phyloP scores from a whole-genome alignment of 2,329 filamentous ascomycete genomes.

The Pseudogymnoascus sp. region DNA sequence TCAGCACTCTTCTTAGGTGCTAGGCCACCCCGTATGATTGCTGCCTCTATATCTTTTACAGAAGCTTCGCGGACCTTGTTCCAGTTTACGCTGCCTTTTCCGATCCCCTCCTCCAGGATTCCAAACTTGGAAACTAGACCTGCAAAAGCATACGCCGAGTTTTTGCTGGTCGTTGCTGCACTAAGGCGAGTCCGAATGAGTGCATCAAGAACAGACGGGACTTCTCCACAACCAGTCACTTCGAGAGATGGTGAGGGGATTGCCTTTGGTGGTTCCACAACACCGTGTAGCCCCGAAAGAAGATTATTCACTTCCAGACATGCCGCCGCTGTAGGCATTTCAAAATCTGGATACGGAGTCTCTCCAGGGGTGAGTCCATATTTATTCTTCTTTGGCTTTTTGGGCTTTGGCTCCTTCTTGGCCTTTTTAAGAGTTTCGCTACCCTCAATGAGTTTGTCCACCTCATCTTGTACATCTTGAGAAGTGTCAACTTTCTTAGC shows the following conservation, averaged over 20 bases:
- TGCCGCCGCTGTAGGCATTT: conserved; percentile 57
- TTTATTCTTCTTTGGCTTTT: conserved; percentile 30
- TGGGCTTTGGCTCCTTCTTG: conserved; percentile 12
- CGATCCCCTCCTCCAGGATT: conserved; percentile 51
- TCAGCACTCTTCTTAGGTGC: conserved; percentile 62
- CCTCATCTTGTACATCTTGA: conserved; percentile 14
- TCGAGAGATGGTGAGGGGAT: conserved; percentile 64
- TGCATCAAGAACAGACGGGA: conserved; percentile 47
- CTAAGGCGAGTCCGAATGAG: conserved; percentile 47
- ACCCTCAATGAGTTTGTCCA: conserved; percentile 12
- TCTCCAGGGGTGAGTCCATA: conserved; percentile 48
- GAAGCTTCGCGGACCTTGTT: conserved; percentile 56
- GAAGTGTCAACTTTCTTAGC: conserved; percentile 11
- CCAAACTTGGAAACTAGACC: conserved; percentile 60
- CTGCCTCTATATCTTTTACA: conserved; percentile 53
- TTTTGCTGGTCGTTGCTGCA: conserved; percentile 41
- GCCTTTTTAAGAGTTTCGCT: conserved; percentile 10
- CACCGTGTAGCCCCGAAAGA: conserved; percentile 58
- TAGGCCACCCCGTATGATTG: conserved; percentile 64
- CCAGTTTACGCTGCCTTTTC: conserved; percentile 69
- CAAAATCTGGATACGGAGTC: conserved; percentile 62
- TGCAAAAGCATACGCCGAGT: conserved; percentile 57
- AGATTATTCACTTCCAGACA: conserved; percentile 62
- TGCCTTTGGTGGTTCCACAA: conserved; percentile 53
- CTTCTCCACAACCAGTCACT: conserved; percentile 59